Base-by-base conservation (phyloP, 2,329 filamentous ascomycete species). In the Colletotrichum noveboracense region DNA sequence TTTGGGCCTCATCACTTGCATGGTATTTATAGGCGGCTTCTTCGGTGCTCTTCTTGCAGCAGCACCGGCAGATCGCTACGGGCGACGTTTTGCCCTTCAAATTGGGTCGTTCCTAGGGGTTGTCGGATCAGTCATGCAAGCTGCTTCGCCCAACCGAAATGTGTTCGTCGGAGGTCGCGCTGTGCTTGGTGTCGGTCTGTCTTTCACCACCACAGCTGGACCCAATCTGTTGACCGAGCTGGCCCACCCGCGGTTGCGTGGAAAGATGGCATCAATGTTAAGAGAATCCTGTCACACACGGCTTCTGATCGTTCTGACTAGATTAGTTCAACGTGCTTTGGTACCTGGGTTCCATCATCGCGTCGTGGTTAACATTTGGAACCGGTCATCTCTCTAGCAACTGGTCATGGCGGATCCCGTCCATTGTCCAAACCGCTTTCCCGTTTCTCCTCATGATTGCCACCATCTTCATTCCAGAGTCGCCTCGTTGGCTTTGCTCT, bases 401-500 rank as follows among this genome's bases (percentile, higher is more conserved):
- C n/a, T 62, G 18, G 58, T 36, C 58, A 13, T 36, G 58, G 58
- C 26, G 58, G 9, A 34, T 62, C 58, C 58, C 58, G 0, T 24
- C n/a, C 0, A 62, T 62, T 18, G 30, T 34, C 3, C 58, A 62
- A 2, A 14, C 0, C 1, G 1, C 10, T 4, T 62, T 71, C 24
- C 68, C 68, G 6, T 61, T 61, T 18, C 68, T 71, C 30, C 68
- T 71, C 36, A 65, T 65, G 68, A 62, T 62, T 21, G 18, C 30
- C 12, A 36, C 58, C 18, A 8, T 62, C 58, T 62, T 62, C 30
- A 71, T 65, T 5, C 68, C 60, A 2, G 89, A 91, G 77, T 88
- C 85, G 1, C 89, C 89, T 0, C 84, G 89, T 76, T 81, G 80
- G 79, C 69, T 82, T 4, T 77, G 81, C 30, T 77, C 77, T 28